A percentile compares a stretch with the other conserved stretches of the same genome.
Evolutionary conservation across 257 asterid species (phyloP).

Genomic region (Jaltomata sinuosa): DNA sequence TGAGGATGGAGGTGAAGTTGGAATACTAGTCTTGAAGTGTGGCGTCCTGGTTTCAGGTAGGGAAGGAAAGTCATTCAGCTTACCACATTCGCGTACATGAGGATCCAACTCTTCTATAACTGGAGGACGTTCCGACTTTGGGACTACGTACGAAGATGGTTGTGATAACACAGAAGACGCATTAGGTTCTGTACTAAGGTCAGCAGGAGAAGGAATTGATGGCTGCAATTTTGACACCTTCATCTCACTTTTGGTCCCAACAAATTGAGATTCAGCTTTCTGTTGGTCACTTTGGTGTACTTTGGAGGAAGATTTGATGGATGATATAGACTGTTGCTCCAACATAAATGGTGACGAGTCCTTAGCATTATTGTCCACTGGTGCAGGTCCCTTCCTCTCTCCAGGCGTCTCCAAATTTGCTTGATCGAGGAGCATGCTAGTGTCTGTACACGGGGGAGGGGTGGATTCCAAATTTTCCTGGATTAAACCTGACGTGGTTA

Average conservation of each 20-base stretch:
- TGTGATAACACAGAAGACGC: slow-evolving; percentile 22
- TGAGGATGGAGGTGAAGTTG: slow-evolving; percentile 19
- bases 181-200: not conserved
- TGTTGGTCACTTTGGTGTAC: slow-evolving; percentile 14
- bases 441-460: slow-evolving; percentile 17
- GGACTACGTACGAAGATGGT: slow-evolving; percentile 15
- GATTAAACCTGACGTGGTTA: slow-evolving; percentile 31
- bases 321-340: slow-evolving; percentile 19
- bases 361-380: slow-evolving; percentile 20
- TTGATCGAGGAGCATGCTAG: slow-evolving; percentile 1
- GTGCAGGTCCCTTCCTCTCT: slow-evolving; percentile 25
- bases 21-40: slow-evolving; percentile 15
- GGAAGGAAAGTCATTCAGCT: slow-evolving; percentile 11
- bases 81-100: slow-evolving; percentile 11
- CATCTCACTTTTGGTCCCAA: slow-evolving; percentile 16
- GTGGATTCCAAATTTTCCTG: slow-evolving; percentile 25
- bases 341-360: slow-evolving; percentile 17
- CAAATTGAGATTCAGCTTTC: slow-evolving; percentile 16
- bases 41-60: slow-evolving; percentile 17
- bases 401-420: slow-evolving; percentile 23
- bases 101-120: slow-evolving; percentile 9
- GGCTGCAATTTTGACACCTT: slow-evolving; percentile 5
- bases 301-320: slow-evolving; percentile 22
- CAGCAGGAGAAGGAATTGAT: slow-evolving; percentile 6
- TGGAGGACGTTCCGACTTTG: slow-evolving; percentile 9